Evolutionary conservation across 176 grass and related monocot species (phyloP), one percentile per base, ranked within the genome.

Genomic region (Ananas comosus): DNA sequence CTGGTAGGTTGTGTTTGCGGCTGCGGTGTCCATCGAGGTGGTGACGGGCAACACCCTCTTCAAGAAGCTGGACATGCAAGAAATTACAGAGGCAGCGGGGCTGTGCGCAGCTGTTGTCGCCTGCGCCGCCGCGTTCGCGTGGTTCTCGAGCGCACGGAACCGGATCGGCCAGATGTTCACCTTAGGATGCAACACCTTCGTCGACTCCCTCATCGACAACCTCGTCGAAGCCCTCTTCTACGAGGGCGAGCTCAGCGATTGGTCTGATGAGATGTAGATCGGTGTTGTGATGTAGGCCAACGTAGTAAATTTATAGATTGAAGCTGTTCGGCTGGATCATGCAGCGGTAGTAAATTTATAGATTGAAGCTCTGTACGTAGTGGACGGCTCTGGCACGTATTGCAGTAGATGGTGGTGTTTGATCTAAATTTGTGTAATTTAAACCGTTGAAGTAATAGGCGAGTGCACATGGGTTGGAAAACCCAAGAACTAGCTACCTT

Each of bases 151-250:
- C 58, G 84, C 82, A 64, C 88, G 89, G 19, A 81, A 42, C 70
- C 74, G 86, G 77, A 97, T 97, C 69, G 84, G 94, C 0, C 89
- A 88, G 84, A 93, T 97, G 69, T 77, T 97, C 71, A 90, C 79
- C 51, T 71, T 97, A 7, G 79, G 89, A 0, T 90, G 89, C 84
- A 93, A 81, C 85, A 52, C 70, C 72, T 97, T 92, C 80, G 94
- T 92, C 29, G 94, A 97, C 79, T 71, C 89, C 11, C 74, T 97
- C 80, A 90, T 97, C 83, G 94, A 93, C 76, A 99, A 88, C 84
- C 68, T 93, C 70, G 94, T 93, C 14, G 94, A 99, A 70, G 94
- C 84, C 42, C 72, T 99, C 67, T 99, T 99, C 80, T 87, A 77
- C 70, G 94, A 93, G 59, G 64, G 66, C 63, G 87, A 93, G 66